These are phyloP conservation scores for Xanthoconium purpureum DNA, from an alignment of 768 basidiomycete species.

Conservation along the genomic window DNA sequence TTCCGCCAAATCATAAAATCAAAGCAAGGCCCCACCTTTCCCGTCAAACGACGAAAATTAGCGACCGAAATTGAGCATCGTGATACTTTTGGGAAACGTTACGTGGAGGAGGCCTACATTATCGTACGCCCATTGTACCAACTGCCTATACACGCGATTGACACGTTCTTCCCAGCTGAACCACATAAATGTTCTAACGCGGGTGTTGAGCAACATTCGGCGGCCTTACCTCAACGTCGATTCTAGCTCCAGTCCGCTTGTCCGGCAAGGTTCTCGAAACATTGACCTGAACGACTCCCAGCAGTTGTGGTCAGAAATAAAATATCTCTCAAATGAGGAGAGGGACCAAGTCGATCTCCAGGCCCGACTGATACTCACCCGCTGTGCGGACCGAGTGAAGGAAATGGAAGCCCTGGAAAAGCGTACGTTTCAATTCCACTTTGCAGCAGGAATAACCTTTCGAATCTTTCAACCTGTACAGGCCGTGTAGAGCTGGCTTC, in stretches of 20 bases:
- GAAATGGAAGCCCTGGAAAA: constrained; percentile 88
- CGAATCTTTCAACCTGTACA: constrained; percentile 30
- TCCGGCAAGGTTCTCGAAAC: constrained; percentile 47
- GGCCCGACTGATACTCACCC: constrained; percentile 77
- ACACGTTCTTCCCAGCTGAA: constrained; percentile 48
- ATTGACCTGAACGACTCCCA: constrained; percentile 54
- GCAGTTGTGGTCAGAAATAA: constrained; percentile 60
- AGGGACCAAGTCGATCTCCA: constrained; percentile 95
- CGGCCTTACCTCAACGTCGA: constrained; percentile 86
- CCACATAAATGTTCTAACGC: constrained; percentile 66
- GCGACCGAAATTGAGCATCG: constrained; percentile 36
- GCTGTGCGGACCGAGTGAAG: constrained; percentile 83
- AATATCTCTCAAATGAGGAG: constrained; percentile 82
- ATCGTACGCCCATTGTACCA: constrained; percentile 43
- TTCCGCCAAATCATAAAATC: constrained; percentile 53
- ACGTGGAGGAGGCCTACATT: constrained; percentile 70
- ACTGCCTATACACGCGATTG: neutral
- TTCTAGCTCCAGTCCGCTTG: constrained; percentile 48
- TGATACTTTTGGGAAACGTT: constrained; percentile 57
- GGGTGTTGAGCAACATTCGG: constrained; percentile 73
- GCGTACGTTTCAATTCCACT: constrained; percentile 50
- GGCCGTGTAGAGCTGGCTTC: constrained; percentile 67
- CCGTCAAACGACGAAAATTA: constrained; percentile 52
- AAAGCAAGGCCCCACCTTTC: constrained; percentile 40
- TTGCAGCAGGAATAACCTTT: constrained; percentile 13